Conservation (phyloP, 495 filamentous ascomycete genomes). For the Schizothecium vesticola region DNA sequence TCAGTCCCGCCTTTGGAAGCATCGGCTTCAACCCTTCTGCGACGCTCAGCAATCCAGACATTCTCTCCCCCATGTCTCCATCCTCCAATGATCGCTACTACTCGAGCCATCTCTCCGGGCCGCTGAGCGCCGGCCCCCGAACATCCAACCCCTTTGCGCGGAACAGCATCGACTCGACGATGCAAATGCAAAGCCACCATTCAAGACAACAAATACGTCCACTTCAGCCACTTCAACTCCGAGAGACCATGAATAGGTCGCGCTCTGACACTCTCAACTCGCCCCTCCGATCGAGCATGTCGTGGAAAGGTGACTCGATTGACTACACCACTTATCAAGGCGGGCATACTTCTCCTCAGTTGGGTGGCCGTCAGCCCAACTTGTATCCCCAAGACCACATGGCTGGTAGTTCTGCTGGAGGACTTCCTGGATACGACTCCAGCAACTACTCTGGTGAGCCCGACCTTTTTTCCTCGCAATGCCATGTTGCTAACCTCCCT, state of each 20-base stretch:
- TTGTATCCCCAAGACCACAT: slow-evolving; percentile 30
- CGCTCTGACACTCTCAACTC: slow-evolving; percentile 55
- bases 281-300: slow-evolving; percentile 55
- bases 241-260: slow-evolving; percentile 55
- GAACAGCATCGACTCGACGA: slow-evolving; percentile 45
- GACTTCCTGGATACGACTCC: slow-evolving; percentile 43
- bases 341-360: slow-evolving; percentile 37
- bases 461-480: not conserved
- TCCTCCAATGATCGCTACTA: slow-evolving; percentile 50
- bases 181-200: slow-evolving; percentile 41
- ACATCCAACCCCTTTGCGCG: slow-evolving; percentile 52
- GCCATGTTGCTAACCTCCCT: not conserved
- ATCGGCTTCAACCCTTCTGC: slow-evolving; percentile 53
- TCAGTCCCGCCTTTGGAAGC: slow-evolving; percentile 56
- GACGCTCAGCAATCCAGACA: slow-evolving; percentile 43
- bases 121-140: slow-evolving; percentile 44
- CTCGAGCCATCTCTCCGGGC: slow-evolving; percentile 43
- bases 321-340: slow-evolving; percentile 47
- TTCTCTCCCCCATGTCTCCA: slow-evolving; percentile 50
- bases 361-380: slow-evolving; percentile 38
- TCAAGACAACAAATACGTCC: slow-evolving; percentile 41
- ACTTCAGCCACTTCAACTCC: slow-evolving; percentile 53
- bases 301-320: slow-evolving; percentile 56
- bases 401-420: slow-evolving; percentile 16
- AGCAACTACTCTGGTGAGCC: slow-evolving; percentile 49